Evolutionary conservation across 805 yeast species (phyloP).

Genomic region (Schwanniomyces pseudopolymorphus): DNA sequence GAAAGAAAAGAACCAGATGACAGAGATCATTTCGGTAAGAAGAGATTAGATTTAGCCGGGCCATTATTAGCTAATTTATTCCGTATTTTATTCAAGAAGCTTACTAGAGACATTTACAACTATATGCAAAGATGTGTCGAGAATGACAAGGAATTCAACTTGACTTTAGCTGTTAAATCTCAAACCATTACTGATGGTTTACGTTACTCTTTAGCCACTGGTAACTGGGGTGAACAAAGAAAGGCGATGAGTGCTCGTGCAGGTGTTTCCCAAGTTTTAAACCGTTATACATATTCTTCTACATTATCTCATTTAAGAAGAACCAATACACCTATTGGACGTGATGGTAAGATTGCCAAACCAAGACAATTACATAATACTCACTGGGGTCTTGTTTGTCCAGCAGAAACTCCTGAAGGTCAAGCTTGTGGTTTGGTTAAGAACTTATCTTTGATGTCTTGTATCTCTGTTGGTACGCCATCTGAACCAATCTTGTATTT

Average conservation of each 20-base stretch:
- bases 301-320: conserved; percentile 97
- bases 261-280: conserved; percentile 98
- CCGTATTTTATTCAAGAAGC: conserved; percentile 89
- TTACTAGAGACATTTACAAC: conserved; percentile 94
- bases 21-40: conserved; percentile 99
- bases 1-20: conserved; percentile 98
- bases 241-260: conserved; percentile 98
- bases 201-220: conserved; percentile 96
- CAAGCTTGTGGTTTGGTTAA: conserved; percentile 99
- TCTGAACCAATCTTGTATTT: conserved; percentile 91
- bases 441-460: conserved; percentile 92
- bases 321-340: conserved; percentile 98
- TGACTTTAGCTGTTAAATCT: conserved; percentile 94
- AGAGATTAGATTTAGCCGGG: conserved; percentile 97
- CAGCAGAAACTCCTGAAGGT: conserved; percentile 99
- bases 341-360: conserved; percentile 98
- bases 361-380: conserved; percentile 99
- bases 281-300: conserved; percentile 97
- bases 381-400: conserved; percentile 99
- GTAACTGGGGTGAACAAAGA: conserved; percentile 99
- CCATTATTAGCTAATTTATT: conserved; percentile 94
- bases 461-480: conserved; percentile 97
- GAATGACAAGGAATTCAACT: conserved; percentile 93
- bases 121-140: conserved; percentile 99
- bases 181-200: conserved; percentile 96